Conservation (phyloP, 202 grass and related monocot genomes). For the Elaeis oleifera region DNA sequence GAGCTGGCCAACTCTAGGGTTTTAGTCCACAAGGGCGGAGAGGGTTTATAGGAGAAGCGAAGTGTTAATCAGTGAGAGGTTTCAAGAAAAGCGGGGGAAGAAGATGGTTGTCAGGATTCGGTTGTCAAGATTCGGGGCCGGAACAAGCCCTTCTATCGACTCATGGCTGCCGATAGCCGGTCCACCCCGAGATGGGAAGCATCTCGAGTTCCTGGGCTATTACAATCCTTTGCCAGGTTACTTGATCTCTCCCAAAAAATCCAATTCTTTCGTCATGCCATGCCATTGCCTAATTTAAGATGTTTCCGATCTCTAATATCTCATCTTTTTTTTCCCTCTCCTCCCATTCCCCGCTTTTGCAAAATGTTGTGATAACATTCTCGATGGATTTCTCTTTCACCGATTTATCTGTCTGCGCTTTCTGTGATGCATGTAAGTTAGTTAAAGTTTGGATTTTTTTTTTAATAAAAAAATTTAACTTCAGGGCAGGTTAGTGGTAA, state of each 20-base stretch:
- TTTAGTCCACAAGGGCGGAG: too few species aligned
- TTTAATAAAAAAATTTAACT: not conserved
- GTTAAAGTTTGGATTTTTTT: not conserved
- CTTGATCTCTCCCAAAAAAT: too few species aligned
- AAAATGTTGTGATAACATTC: too few species aligned
- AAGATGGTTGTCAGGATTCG: conserved; percentile 68
- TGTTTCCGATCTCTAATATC: too few species aligned
- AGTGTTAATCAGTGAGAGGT: too few species aligned
- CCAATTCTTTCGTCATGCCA: too few species aligned
- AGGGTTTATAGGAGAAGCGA: not conserved
- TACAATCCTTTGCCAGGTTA: conserved; percentile 84
- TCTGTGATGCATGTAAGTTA: not conserved
- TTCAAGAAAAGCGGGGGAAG: not conserved
- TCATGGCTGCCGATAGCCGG: conserved; percentile 86
- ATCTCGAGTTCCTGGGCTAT: conserved; percentile 85
- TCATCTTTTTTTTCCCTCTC: too few species aligned
- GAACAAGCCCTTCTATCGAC: conserved; percentile 76
- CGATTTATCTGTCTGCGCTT: not conserved
- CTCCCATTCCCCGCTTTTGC: too few species aligned
- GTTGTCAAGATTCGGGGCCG: conserved; percentile 58
- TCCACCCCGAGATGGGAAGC: conserved; percentile 77
- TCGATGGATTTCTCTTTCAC: not conserved
- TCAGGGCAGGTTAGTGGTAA: conserved; percentile 78
- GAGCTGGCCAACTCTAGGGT: too few species aligned
- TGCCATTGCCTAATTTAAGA: too few species aligned